Percentiles rank a stretch among this genome's conserved stretches.
phyloP scores from a whole-genome alignment of 768 basidiomycete species.

The Lentinus tigrinus region DNA sequence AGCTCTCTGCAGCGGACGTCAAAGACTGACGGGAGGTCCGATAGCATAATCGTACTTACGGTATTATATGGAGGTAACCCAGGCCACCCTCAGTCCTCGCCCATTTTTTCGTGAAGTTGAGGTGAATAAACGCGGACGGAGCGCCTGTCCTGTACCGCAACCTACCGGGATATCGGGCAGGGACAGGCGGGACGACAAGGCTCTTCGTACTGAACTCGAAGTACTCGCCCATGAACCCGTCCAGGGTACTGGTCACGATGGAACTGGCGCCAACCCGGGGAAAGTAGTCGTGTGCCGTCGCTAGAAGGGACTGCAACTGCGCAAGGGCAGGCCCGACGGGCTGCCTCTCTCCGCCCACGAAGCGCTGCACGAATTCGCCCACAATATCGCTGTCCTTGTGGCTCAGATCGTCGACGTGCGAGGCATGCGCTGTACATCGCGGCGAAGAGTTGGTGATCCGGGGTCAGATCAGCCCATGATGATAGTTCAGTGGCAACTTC shows the following conservation, averaged over 20 bases:
- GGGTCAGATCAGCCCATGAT: too few species aligned
- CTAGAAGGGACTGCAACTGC: too few species aligned
- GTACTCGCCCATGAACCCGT: slow-evolving; percentile 33
- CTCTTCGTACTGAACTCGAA: slow-evolving; percentile 33
- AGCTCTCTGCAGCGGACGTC: slow-evolving; percentile 22
- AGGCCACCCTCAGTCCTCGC: slow-evolving; percentile 14
- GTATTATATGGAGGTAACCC: slow-evolving; percentile 36
- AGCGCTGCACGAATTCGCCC: too few species aligned
- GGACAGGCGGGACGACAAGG: slow-evolving; percentile 24
- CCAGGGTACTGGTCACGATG: slow-evolving; percentile 32
- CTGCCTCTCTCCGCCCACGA: too few species aligned
- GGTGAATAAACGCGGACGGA: slow-evolving; percentile 33
- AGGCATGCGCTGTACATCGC: too few species aligned
- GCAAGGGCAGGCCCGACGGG: too few species aligned
- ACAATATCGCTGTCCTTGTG: too few species aligned
- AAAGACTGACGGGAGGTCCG: not conserved
- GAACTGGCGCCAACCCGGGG: slow-evolving; percentile 25
- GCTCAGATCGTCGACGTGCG: too few species aligned
- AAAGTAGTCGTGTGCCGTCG: too few species aligned
- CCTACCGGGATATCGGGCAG: slow-evolving; percentile 28
- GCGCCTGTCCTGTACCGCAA: slow-evolving; percentile 30
- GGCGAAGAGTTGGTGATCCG: too few species aligned
- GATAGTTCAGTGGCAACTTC: too few species aligned
- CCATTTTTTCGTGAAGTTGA: slow-evolving; percentile 30
- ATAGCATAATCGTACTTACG: slow-evolving; percentile 15